Evolutionary conservation across 495 filamentous ascomycete species (phyloP).

Genomic region (Penicillium cataractarum): DNA sequence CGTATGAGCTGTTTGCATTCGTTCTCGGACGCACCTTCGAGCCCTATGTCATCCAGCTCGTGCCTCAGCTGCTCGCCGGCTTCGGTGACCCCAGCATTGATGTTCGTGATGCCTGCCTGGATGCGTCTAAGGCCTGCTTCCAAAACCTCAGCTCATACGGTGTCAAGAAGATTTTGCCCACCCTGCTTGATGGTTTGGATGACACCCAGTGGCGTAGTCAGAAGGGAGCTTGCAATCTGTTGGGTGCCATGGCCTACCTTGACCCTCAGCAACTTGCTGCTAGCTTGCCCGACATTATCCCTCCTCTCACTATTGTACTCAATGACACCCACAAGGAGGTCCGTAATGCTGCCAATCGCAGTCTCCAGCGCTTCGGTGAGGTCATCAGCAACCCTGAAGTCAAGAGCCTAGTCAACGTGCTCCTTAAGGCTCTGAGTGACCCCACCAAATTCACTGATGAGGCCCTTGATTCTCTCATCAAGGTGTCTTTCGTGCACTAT

Average conservation of each 20-base stretch:
- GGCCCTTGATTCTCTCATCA: slow-evolving; percentile 90
- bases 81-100: slow-evolving; percentile 89
- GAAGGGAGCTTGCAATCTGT: slow-evolving; percentile 92
- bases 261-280: slow-evolving; percentile 91
- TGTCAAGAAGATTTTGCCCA: slow-evolving; percentile 91
- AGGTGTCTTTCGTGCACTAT: slow-evolving; percentile 94
- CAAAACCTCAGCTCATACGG: slow-evolving; percentile 91
- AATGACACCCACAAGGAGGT: slow-evolving; percentile 99
- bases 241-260: slow-evolving; percentile 97
- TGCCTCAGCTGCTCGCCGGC: slow-evolving; percentile 83
- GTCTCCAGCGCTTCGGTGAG: slow-evolving; percentile 94
- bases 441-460: slow-evolving; percentile 97
- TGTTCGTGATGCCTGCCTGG: slow-evolving; percentile 89
- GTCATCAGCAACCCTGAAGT: slow-evolving; percentile 98
- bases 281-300: slow-evolving; percentile 94
- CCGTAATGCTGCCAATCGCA: slow-evolving; percentile 85
- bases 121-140: slow-evolving; percentile 93
- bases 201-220: slow-evolving; percentile 98
- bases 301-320: slow-evolving; percentile 86
- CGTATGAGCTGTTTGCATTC: slow-evolving; percentile 84
- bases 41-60: slow-evolving; percentile 93
- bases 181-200: slow-evolving; percentile 87
- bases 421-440: slow-evolving; percentile 95
- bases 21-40: slow-evolving; percentile 89
- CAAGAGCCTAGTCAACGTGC: slow-evolving; percentile 82